Conservation (phyloP, 2,329 filamentous ascomycete species). For the Xylaria sp. region DNA sequence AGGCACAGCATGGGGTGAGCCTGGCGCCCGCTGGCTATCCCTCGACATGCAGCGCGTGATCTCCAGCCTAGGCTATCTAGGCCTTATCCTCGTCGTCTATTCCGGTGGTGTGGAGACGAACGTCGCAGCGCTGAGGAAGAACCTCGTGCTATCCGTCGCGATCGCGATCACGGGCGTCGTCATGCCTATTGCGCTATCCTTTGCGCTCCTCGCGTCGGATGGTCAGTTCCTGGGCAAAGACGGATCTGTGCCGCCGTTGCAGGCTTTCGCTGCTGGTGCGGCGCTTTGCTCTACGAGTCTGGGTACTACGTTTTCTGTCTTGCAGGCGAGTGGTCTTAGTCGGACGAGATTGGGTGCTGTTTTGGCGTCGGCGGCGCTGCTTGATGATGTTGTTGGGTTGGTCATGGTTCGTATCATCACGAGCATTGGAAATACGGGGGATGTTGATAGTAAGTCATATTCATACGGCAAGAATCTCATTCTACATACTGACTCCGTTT, state of each 20-base stretch:
- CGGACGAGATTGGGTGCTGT: constrained; percentile 53
- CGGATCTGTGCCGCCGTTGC: constrained; percentile 44
- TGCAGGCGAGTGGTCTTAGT: constrained; percentile 39
- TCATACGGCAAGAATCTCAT: too few relatives aligned
- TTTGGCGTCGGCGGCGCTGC: constrained; percentile 67
- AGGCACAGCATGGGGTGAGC: constrained; percentile 64
- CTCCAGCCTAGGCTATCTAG: constrained; percentile 65
- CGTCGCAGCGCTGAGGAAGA: constrained; percentile 50
- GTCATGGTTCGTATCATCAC: constrained; percentile 74
- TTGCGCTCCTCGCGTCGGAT: constrained; percentile 10
- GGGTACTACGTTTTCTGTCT: constrained; percentile 50
- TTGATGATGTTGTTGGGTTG: constrained; percentile 74
- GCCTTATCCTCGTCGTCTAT: constrained; percentile 65
- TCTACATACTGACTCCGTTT: not conserved
- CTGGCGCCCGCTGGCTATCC: constrained; percentile 57
- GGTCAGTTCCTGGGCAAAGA: constrained; percentile 6
- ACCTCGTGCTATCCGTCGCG: constrained; percentile 52
- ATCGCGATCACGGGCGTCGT: constrained; percentile 63
- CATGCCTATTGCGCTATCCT: constrained; percentile 16
- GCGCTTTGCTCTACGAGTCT: constrained; percentile 34
- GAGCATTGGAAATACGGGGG: constrained; percentile 44
- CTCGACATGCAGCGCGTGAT: constrained; percentile 39
- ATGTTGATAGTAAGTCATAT: constrained; percentile 11
- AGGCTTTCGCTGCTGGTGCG: constrained; percentile 42
- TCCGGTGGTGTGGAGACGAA: constrained; percentile 56